A percentile compares a stretch with the other conserved stretches of the same genome.
These are phyloP conservation scores for Phytophthora pluvialis DNA, from an alignment of 352 stramenopile species.

Conservation along the genomic window DNA sequence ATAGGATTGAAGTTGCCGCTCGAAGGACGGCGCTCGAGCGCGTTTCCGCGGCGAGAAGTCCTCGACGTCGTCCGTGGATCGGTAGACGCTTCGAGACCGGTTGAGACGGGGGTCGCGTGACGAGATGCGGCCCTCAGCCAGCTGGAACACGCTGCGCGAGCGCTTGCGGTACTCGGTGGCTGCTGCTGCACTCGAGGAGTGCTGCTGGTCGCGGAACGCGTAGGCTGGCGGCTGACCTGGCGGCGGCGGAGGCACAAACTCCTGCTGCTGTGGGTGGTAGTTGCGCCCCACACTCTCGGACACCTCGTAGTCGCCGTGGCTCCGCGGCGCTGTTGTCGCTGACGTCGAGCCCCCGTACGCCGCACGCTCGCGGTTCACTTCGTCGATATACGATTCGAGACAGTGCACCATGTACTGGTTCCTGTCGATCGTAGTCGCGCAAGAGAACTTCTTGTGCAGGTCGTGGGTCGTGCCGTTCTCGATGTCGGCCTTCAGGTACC, in stretches of 20 bases:
- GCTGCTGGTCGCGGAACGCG: conserved; percentile 22
- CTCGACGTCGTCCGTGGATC: conserved; percentile 23
- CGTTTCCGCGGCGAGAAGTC: conserved; percentile 37
- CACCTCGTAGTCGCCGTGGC: conserved; percentile 18
- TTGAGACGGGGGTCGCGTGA: conserved; percentile 31
- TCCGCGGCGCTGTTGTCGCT: conserved; percentile 13
- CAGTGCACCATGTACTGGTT: conserved; percentile 45
- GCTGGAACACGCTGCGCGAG: conserved; percentile 39
- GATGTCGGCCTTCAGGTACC: conserved; percentile 52
- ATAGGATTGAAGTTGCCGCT: conserved; percentile 17
- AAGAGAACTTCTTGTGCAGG: conserved; percentile 44
- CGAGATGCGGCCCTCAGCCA: conserved; percentile 12
- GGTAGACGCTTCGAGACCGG: conserved; percentile 42
- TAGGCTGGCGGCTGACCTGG: conserved; percentile 16
- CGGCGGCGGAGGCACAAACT: conserved; percentile 5
- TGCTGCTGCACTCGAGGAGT: background rate
- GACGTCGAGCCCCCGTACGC: conserved; percentile 9
- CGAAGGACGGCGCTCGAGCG: conserved; percentile 31
- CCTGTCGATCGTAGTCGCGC: conserved; percentile 39
- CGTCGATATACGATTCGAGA: conserved; percentile 46
- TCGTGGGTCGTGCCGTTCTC: conserved; percentile 44
- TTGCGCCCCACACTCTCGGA: conserved; percentile 13
- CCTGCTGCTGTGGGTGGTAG: conserved; percentile 14
- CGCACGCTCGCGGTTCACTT: conserved; percentile 33
- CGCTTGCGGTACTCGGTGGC: conserved; percentile 30